A percentile compares a stretch with the other conserved stretches of the same genome.
phyloP scores from a whole-genome alignment of 1,284 basidiomycete species.

The Ceratobasidium sp. region DNA sequence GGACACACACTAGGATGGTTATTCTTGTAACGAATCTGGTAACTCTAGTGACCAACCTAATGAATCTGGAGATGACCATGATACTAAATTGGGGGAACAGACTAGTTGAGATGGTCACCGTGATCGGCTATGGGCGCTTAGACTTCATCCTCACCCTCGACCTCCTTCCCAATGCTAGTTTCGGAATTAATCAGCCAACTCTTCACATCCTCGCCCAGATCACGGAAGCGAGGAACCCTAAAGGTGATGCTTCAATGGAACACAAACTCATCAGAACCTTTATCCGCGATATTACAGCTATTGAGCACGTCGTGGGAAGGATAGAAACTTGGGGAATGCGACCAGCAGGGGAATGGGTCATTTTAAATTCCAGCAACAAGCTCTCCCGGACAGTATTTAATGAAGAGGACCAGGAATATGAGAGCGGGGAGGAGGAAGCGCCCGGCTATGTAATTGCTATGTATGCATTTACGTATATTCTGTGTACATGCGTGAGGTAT shows the following conservation, averaged over 20 bases:
- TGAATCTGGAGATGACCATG: neutral
- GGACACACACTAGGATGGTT: neutral
- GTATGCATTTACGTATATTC: too few species aligned
- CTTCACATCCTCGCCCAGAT: conserved; percentile 28
- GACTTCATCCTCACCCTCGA: conserved; percentile 47
- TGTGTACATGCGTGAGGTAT: too few species aligned
- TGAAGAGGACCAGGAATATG: neutral
- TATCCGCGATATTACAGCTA: conserved; percentile 12
- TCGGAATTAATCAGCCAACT: conserved; percentile 1
- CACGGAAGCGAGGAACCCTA: conserved; percentile 7
- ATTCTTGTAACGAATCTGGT: neutral
- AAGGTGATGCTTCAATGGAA: neutral
- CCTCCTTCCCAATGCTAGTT: conserved; percentile 13
- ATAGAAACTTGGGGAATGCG: neutral
- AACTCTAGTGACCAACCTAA: neutral
- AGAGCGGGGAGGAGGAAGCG: neutral
- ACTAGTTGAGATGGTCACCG: conserved; percentile 31
- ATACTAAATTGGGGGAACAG: conserved; percentile 3
- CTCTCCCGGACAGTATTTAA: conserved; percentile 7
- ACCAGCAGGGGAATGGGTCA: conserved; percentile 1
- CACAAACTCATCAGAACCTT: neutral
- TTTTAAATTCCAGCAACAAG: neutral
- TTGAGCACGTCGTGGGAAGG: neutral
- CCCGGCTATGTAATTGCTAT: too few species aligned
- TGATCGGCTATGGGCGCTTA: conserved; percentile 52